Conservation (phyloP, 345 rosid genomes). For the Cardiospermum halicacabum region DNA sequence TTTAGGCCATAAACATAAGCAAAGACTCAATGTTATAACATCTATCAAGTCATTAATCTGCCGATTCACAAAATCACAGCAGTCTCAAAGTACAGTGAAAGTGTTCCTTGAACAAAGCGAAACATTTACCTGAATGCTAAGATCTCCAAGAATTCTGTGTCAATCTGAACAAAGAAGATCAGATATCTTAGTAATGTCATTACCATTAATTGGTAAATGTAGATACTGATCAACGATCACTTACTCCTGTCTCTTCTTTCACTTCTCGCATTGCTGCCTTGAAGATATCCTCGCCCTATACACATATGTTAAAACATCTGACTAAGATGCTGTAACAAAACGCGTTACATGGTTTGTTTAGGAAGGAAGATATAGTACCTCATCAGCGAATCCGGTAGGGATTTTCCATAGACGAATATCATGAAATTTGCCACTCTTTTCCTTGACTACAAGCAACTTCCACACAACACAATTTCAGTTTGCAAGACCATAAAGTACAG, state of each 20-base stretch:
- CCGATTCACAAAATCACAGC: too few species aligned
- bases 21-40: background rate
- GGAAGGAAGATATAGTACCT: constrained; percentile 36
- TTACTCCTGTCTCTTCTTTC: constrained; percentile 84
- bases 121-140: constrained; percentile 60
- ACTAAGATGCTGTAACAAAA: constrained; percentile 4
- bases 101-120: background rate
- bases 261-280: constrained; percentile 68
- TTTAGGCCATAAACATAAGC: background rate
- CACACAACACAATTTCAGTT: constrained; percentile 10
- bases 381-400: constrained; percentile 79
- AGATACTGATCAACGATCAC: constrained; percentile 15
- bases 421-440: constrained; percentile 51
- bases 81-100: background rate
- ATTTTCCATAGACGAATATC: constrained; percentile 75
- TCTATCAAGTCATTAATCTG: too few species aligned
- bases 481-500: constrained; percentile 3
- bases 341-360: background rate
- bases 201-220: background rate
- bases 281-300: constrained; percentile 77
- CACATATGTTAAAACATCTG: constrained; percentile 9
- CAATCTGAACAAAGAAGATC: constrained; percentile 45
- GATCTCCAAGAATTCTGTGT: constrained; percentile 56
- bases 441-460: constrained; percentile 80
- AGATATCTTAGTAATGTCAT: constrained; percentile 1